Conservation (phyloP, 1,284 basidiomycete genomes). For the Earliella scabrosa region DNA sequence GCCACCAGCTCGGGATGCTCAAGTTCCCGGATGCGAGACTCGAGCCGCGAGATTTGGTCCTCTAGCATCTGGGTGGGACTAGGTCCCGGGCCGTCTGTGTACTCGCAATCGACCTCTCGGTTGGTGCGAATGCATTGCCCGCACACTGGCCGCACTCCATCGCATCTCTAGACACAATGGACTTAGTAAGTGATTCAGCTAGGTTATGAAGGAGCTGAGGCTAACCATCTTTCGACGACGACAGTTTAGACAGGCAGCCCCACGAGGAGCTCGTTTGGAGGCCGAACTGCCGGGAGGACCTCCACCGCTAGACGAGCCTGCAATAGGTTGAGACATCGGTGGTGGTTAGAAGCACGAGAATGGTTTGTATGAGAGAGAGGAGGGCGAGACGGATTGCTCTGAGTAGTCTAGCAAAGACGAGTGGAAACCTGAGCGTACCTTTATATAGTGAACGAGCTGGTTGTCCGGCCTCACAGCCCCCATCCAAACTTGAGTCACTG, state of each 20-base stretch:
- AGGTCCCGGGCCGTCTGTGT: conserved; percentile 34
- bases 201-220: background rate
- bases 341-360: background rate
- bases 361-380: background rate
- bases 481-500: conserved; percentile 17
- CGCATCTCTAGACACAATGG: conserved; percentile 31
- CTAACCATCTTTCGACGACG: conserved; percentile 37
- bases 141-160: conserved; percentile 34
- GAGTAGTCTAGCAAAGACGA: background rate
- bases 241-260: conserved; percentile 38
- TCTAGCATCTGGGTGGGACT: conserved; percentile 37
- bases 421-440: background rate
- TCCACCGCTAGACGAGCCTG: conserved; percentile 4
- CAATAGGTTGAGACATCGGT: conserved; percentile 13
- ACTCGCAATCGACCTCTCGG: conserved; percentile 37
- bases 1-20: conserved; percentile 29
- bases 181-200: background rate
- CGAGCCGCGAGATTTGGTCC: conserved; percentile 33
- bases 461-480: conserved; percentile 3
- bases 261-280: conserved; percentile 35
- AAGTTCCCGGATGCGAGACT: conserved; percentile 33
- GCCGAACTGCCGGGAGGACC: conserved; percentile 15
- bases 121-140: conserved; percentile 36
- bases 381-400: background rate
- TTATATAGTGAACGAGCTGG: conserved; percentile 11